Evolutionary conservation across 2,329 filamentous ascomycete species (phyloP), one percentile per base, ranked within the genome.

Genomic region (Apiospora rasikravindrae): DNA sequence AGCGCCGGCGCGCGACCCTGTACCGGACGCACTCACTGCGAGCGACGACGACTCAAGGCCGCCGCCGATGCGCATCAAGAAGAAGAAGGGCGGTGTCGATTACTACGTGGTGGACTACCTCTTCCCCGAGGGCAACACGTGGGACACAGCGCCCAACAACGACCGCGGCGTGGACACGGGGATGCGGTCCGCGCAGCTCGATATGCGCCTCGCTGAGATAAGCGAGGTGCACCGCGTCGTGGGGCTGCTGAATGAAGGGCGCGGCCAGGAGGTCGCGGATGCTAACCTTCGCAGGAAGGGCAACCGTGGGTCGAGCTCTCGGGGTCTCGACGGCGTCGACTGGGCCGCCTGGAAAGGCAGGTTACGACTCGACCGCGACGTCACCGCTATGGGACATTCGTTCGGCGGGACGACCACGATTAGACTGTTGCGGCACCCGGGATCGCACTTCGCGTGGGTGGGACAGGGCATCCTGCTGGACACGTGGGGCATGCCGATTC

Each of bases 61-160:
- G 22, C 57, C 57, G 57, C 29, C 33, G 19, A 10, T 6, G 33
- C 57, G 57, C 57, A 2, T 61, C 53, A 37, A 61, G 53, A 61
- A 40, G 57, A 64, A 64, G 22, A 40, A 40, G 57, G 57, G 57
- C 57, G 57, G 57, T 1, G 57, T 5, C 1, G 33, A 64, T 8
- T 64, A 64, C 19, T 64, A 64, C 33, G 57, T 64, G 3, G 57
- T 64, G 8, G 57, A 64, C 10, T 64, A 64, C 57, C 57, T 64
- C 16, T 64, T 64, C 19, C 57, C 57, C 29, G 57, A 37, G 57
- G 57, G 57, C 57, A 64, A 64, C 57, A n/a, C 57, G 33, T 40
- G 57, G 57, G 57, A 64, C 19, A 64, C 57, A 33, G 57, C 57
- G 57, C 57, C 57, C 10, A 40, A 64, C 57, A 64, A 64, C 57